phyloP scores from a whole-genome alignment of 2,329 filamentous ascomycete species.

The Cladophialophora psammophila region DNA sequence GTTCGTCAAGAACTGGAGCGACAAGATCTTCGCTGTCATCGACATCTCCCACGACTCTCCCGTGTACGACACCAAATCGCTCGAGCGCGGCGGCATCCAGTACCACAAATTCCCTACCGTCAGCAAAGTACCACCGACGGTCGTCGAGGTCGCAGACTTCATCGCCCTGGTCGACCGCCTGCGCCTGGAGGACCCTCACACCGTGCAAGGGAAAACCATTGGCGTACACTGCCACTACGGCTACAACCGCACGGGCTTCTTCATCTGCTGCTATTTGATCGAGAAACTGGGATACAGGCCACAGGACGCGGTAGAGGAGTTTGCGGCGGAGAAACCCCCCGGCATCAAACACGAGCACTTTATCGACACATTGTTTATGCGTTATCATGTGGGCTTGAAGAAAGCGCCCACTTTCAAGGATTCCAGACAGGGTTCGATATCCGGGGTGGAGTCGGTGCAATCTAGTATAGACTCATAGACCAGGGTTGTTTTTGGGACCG shows the following conservation, averaged over 20 bases:
- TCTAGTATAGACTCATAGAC: conserved; percentile 11
- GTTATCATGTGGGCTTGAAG: conserved; percentile 68
- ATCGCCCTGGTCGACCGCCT: conserved; percentile 67
- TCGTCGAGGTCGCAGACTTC: conserved; percentile 67
- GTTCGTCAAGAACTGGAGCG: conserved; percentile 73
- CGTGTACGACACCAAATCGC: conserved; percentile 79
- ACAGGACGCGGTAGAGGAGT: conserved; percentile 79
- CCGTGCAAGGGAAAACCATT: conserved; percentile 59
- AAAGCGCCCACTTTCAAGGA: conserved; percentile 38
- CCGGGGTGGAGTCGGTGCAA: conserved; percentile 3
- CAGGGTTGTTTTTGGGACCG: not conserved
- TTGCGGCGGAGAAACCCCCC: conserved; percentile 74
- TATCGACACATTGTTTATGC: conserved; percentile 79
- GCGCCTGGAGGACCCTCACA: conserved; percentile 55
- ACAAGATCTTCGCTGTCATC: conserved; percentile 75
- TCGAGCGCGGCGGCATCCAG: conserved; percentile 70
- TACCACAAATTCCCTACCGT: conserved; percentile 92
- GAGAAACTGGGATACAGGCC: conserved; percentile 76
- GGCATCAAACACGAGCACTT: conserved; percentile 93
- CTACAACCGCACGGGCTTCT: conserved; percentile 92
- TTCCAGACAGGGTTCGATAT: not conserved
- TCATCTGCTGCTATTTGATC: conserved; percentile 89
- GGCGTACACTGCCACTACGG: conserved; percentile 96
- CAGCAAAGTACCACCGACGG: conserved; percentile 82
- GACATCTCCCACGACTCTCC: conserved; percentile 92